phyloP scores from a whole-genome alignment of 2,329 filamentous ascomycete species.

The Ophiostoma montium region DNA sequence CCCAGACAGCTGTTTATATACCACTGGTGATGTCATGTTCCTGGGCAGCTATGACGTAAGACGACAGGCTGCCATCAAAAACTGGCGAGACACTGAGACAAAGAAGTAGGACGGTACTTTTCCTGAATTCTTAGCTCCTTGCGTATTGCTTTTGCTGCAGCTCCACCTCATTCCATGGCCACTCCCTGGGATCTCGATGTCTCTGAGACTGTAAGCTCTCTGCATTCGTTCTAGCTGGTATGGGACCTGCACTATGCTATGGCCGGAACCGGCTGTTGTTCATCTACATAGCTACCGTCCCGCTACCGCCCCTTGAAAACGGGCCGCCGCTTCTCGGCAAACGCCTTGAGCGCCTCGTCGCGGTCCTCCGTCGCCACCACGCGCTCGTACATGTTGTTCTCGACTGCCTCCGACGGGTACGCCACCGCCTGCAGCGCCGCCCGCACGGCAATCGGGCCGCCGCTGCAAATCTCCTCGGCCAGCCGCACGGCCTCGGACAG shows the following conservation, averaged over 20 bases:
- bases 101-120: too few relatives aligned
- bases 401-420: conserved; percentile 58
- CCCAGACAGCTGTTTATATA: background rate
- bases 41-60: background rate
- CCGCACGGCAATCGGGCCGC: conserved; percentile 65
- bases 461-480: conserved; percentile 71
- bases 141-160: too few relatives aligned
- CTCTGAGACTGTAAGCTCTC: too few relatives aligned
- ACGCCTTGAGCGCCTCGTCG: conserved; percentile 75
- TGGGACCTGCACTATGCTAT: background rate
- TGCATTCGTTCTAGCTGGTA: too few relatives aligned
- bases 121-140: too few relatives aligned
- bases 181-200: too few relatives aligned
- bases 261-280: background rate
- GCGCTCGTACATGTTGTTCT: conserved; percentile 73
- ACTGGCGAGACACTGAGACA: too few relatives aligned
- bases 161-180: too few relatives aligned
- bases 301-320: conserved; percentile 38
- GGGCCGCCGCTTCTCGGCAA: conserved; percentile 50
- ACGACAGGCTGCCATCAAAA: background rate
- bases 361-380: conserved; percentile 77
- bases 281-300: background rate
- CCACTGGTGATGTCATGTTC: conserved; percentile 1
- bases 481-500: conserved; percentile 64
- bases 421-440: conserved; percentile 68